Conservation (phyloP, 2,329 filamentous ascomycete genomes). For the Dactylellina cionopaga region DNA sequence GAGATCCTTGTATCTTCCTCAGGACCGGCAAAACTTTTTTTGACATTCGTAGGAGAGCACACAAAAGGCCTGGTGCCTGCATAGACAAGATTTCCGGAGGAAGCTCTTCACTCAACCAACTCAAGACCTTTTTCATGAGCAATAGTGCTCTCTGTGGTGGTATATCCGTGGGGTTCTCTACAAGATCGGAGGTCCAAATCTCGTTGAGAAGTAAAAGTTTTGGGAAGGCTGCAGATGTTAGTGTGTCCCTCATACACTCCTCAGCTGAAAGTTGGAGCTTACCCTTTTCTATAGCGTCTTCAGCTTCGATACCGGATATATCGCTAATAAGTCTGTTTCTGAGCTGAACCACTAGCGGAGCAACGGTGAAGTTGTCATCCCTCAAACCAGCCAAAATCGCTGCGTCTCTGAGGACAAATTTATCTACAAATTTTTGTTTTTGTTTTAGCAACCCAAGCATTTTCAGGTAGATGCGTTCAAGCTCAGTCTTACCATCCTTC, state of each 20-base stretch:
- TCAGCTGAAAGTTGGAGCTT: not conserved
- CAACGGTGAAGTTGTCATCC: constrained; percentile 37
- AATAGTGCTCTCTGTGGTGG: constrained; percentile 53
- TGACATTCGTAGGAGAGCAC: constrained; percentile 40
- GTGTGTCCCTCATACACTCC: not conserved
- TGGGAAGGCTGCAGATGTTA: constrained; percentile 62
- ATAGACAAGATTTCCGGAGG: constrained; percentile 41
- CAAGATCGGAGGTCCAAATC: constrained; percentile 54
- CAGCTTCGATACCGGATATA: constrained; percentile 44
- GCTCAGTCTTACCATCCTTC: constrained; percentile 42
- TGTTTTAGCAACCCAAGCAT: not conserved
- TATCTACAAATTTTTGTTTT: constrained; percentile 20
- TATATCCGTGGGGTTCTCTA: constrained; percentile 53
- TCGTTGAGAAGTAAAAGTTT: constrained; percentile 68
- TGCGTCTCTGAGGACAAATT: constrained; percentile 34
- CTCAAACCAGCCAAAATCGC: constrained; percentile 38
- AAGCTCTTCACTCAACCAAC: constrained; percentile 56
- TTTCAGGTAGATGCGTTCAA: not conserved
- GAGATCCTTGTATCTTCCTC: constrained; percentile 83
- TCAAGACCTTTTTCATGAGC: constrained; percentile 54
- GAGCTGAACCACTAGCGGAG: constrained; percentile 29
- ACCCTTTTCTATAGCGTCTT: constrained; percentile 48
- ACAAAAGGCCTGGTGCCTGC: constrained; percentile 59
- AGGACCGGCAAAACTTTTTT: constrained; percentile 74
- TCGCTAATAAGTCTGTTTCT: constrained; percentile 48